A percentile compares a stretch with the other conserved stretches of the same genome.
phyloP scores from a whole-genome alignment of 306 rosid genomes.

The Cucumis cinereus region DNA sequence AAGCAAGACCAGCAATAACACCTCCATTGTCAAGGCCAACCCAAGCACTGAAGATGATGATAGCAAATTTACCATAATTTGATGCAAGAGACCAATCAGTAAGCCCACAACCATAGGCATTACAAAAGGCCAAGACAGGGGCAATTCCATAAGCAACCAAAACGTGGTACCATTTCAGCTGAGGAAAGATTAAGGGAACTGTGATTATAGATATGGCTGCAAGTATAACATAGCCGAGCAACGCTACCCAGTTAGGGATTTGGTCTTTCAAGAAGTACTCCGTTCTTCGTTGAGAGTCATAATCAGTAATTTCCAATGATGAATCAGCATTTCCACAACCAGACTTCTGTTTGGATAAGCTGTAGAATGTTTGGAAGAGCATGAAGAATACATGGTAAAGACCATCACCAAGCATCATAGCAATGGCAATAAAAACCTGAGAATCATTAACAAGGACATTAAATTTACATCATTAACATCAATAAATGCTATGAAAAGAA shows the following conservation, averaged over 20 bases:
- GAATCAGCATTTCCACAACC: neutral
- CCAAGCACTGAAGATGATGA: constrained; percentile 59
- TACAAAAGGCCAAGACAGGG: constrained; percentile 60
- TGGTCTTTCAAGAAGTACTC: constrained; percentile 47
- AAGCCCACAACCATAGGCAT: constrained; percentile 68
- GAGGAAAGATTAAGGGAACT: constrained; percentile 43
- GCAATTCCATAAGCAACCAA: constrained; percentile 40
- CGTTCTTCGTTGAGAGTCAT: constrained; percentile 23
- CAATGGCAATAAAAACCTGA: constrained; percentile 50
- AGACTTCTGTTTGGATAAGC: constrained; percentile 13
- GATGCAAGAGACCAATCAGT: constrained; percentile 79
- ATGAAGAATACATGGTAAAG: constrained; percentile 49
- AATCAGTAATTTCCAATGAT: neutral
- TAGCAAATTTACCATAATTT: constrained; percentile 62
- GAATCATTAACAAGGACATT: neutral
- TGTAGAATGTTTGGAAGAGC: constrained; percentile 24
- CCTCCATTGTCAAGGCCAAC: constrained; percentile 47
- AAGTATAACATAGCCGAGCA: constrained; percentile 27
- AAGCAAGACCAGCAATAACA: constrained; percentile 58
- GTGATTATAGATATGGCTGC: constrained; percentile 30
- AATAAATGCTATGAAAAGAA: too few relatives aligned
- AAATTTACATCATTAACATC: neutral
- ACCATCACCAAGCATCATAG: constrained; percentile 74
- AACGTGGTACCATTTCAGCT: constrained; percentile 54
- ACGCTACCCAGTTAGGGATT: constrained; percentile 42